Evolutionary conservation across 768 basidiomycete species (phyloP).

Genomic region (Pseudohyphozyma bogoriensis): DNA sequence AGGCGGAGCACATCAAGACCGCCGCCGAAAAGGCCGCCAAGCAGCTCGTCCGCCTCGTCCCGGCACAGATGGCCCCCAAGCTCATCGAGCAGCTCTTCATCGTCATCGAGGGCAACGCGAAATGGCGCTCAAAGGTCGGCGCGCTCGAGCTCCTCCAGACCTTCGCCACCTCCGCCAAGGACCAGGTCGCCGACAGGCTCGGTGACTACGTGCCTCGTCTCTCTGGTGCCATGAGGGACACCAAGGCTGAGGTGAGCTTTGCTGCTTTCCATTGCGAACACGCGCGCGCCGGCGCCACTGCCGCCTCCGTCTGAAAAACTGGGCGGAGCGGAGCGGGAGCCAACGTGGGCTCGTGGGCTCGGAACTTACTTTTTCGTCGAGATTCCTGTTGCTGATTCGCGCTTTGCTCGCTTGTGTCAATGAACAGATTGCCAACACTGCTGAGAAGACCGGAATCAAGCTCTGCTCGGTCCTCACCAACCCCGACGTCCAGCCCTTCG

Average conservation of each 20-base stretch:
- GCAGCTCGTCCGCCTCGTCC: conserved; percentile 68
- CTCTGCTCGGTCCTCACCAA: conserved; percentile 87
- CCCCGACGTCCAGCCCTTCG: conserved; percentile 81
- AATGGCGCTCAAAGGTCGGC: conserved; percentile 93
- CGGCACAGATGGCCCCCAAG: conserved; percentile 66
- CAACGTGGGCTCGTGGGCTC: no score
- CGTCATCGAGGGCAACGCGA: conserved; percentile 53
- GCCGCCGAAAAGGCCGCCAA: conserved; percentile 75
- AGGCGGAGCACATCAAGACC: conserved; percentile 80
- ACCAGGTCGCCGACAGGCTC: conserved; percentile 72
- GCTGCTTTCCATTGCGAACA: no score
- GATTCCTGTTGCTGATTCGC: not conserved
- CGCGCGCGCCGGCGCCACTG: not conserved
- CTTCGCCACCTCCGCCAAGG: conserved; percentile 26
- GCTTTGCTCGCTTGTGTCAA: not conserved
- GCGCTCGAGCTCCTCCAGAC: conserved; percentile 63
- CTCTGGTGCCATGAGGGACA: conserved; percentile 88
- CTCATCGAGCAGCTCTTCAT: conserved; percentile 53
- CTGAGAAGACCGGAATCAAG: conserved; percentile 76
- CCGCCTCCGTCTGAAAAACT: not conserved
- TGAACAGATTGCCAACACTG: conserved; percentile 66
- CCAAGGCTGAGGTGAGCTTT: conserved; percentile 70
- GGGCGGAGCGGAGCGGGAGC: no score
- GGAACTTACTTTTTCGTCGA: not conserved
- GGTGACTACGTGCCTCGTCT: conserved; percentile 73